Evolutionary conservation across 306 rosid species (phyloP).

Genomic region (Cicer yamashitae): DNA sequence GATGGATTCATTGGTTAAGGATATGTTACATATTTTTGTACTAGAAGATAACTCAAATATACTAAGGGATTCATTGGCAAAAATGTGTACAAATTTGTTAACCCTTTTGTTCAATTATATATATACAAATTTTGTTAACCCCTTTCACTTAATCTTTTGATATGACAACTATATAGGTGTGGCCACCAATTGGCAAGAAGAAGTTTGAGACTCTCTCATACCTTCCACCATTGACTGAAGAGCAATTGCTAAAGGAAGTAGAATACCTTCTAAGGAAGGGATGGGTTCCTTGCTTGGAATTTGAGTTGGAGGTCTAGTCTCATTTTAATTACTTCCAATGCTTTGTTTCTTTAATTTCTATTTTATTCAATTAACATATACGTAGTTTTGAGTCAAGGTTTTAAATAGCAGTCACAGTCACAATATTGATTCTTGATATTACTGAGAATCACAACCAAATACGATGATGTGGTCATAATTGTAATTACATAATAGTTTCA

Average conservation of each 20-base stretch:
- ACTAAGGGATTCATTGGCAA: not conserved
- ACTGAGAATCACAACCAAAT: too few species aligned
- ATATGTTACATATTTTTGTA: not conserved
- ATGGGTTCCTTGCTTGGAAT: conserved; percentile 84
- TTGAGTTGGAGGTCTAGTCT: conserved; percentile 55
- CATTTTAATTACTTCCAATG: not conserved
- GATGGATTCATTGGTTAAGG: too few species aligned
- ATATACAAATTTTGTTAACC: not conserved
- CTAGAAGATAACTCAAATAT: not conserved
- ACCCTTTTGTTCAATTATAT: not conserved
- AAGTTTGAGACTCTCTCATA: conserved; percentile 92
- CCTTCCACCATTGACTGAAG: conserved; percentile 43
- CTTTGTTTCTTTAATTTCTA: not conserved
- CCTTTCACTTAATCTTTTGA: not conserved
- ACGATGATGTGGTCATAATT: too few species aligned
- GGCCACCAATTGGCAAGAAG: conserved; percentile 74
- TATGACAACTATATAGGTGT: conserved; percentile 54
- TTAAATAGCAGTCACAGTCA: too few species aligned
- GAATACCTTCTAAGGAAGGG: conserved; percentile 63
- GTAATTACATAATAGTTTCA: not conserved
- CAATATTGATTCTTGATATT: too few species aligned
- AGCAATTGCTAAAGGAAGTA: conserved; percentile 54
- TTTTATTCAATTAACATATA: not conserved
- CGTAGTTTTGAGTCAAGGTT: not conserved
- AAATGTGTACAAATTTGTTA: not conserved